Conservation (phyloP, 2,329 filamentous ascomycete genomes). For the Orbilia ellipsospora region DNA sequence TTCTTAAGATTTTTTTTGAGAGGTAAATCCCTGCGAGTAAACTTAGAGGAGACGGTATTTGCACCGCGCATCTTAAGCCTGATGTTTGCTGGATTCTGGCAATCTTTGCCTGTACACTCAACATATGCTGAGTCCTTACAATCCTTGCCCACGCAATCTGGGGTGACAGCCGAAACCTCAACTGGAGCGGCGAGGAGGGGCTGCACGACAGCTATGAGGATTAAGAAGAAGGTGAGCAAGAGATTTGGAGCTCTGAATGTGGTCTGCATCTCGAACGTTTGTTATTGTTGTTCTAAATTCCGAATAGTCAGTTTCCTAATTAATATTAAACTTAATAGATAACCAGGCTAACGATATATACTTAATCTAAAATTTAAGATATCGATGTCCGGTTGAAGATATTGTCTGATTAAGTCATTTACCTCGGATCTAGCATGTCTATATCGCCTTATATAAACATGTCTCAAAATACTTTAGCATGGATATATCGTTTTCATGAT, state of each 20-base stretch:
- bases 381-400: no score
- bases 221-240: slow-evolving; percentile 36
- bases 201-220: slow-evolving; percentile 25
- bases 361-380: no score
- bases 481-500: no score
- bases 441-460: no score
- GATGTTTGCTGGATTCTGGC: background rate
- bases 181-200: slow-evolving; percentile 30
- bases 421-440: no score
- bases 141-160: background rate
- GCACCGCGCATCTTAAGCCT: slow-evolving; percentile 3
- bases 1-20: slow-evolving; percentile 33
- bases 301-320: no score
- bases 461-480: no score
- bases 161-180: background rate
- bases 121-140: background rate
- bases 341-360: no score
- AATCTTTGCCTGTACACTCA: slow-evolving; percentile 14
- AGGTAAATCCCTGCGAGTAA: background rate
- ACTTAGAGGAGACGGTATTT: slow-evolving; percentile 6
- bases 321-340: no score
- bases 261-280: slow-evolving; percentile 24
- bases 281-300: no score
- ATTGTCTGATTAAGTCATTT: no score
- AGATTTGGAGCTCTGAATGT: slow-evolving; percentile 27